phyloP scores from a whole-genome alignment of 257 asterid genomes.

The Capsicum rhomboideum region DNA sequence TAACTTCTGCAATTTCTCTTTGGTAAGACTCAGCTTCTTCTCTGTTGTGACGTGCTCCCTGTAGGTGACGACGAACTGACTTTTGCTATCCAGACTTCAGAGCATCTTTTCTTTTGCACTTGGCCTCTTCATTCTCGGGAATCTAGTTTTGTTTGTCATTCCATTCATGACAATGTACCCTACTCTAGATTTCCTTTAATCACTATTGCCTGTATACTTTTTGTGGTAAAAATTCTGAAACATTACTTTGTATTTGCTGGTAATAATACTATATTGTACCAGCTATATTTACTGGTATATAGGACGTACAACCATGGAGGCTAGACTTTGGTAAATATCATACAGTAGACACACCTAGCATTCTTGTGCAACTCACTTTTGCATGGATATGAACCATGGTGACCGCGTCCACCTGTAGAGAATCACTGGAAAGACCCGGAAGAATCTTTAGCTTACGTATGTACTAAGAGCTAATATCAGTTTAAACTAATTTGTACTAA shows the following conservation, averaged over 20 bases:
- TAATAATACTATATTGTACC: background rate
- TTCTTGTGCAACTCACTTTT: background rate
- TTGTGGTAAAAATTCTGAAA: background rate
- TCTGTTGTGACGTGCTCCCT: background rate
- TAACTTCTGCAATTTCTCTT: background rate
- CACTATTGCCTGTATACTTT: background rate
- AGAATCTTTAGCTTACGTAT: background rate
- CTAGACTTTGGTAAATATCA: background rate
- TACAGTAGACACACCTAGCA: background rate
- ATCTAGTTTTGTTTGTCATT: background rate
- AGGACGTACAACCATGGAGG: background rate
- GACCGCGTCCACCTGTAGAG: background rate
- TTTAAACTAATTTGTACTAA: background rate
- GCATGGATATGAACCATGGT: background rate
- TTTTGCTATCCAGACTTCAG: background rate
- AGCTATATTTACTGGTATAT: background rate
- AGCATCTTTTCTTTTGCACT: background rate
- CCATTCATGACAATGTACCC: background rate
- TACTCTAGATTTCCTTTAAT: background rate
- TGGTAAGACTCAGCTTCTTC: background rate
- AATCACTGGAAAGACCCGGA: background rate
- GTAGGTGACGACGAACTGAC: background rate
- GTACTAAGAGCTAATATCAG: background rate
- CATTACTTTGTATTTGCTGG: background rate
- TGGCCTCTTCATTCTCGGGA: background rate